These are phyloP conservation scores for Cymbopogon flexuosus DNA, from an alignment of 202 grass and related monocot species.

Conservation along the genomic window DNA sequence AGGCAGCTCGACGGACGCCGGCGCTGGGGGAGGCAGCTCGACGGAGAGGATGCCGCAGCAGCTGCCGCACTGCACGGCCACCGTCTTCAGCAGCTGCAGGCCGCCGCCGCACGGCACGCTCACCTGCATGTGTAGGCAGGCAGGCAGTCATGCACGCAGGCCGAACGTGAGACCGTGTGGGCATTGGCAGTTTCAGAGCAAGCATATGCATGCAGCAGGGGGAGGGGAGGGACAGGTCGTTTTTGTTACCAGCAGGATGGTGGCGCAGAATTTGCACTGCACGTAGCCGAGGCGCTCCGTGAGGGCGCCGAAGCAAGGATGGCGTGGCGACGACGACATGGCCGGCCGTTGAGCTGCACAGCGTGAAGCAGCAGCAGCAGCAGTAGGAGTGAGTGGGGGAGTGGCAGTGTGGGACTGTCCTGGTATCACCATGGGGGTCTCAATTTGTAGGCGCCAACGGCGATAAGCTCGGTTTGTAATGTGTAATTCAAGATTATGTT, in stretches of 20 bases:
- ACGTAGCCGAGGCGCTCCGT: constrained; percentile 70
- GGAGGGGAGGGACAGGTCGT: neutral
- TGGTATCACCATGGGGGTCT: neutral
- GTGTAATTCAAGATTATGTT: neutral
- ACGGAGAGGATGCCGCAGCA: constrained; percentile 69
- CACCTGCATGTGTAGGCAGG: constrained; percentile 38
- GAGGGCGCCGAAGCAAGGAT: constrained; percentile 18
- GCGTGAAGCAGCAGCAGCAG: neutral
- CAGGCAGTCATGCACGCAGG: neutral
- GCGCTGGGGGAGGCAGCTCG: constrained; percentile 17
- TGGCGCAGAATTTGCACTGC: constrained; percentile 64
- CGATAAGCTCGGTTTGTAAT: neutral
- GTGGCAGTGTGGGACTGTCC: neutral
- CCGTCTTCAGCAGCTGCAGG: constrained; percentile 57
- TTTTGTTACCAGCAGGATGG: constrained; percentile 52
- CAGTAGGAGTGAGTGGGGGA: neutral
- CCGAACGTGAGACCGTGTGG: neutral
- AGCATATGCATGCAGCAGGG: neutral
- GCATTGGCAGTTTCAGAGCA: neutral
- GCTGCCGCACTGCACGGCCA: constrained; percentile 66
- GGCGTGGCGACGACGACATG: constrained; percentile 27
- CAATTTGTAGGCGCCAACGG: constrained; percentile 14
- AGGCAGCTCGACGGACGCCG: constrained; percentile 56
- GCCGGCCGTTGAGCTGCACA: neutral
- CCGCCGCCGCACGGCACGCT: constrained; percentile 50